Base-by-base conservation (phyloP, 192 early-diverging fungal genomes). In the Spizellomyces punctatus region DNA sequence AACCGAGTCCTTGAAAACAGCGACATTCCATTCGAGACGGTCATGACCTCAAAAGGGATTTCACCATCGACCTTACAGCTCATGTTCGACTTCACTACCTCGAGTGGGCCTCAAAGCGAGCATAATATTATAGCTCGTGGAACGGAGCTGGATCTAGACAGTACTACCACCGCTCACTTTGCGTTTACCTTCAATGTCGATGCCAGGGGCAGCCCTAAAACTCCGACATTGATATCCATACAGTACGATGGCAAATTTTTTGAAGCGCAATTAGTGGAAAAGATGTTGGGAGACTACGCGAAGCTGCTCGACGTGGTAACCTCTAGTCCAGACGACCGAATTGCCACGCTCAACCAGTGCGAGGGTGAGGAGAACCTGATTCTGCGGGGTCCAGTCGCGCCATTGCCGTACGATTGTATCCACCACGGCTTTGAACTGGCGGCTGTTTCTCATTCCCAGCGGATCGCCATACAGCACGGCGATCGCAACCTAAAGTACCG, bases 401-500 rank as follows among this genome's bases (percentile, higher is more conserved):
- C n/a, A 10, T 52, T 45, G 27, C 55, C 67, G 6, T 69, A 16
- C 46, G 65, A 66, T 42, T 58, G 16, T 43, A 12, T 69, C 41
- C 67, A 69, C 17, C 19, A 58, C 8, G 14, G 14, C n/a, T 69
- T 69, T 52, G n/a, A n/a, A n/a, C 49, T 52, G 49, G 49, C 49
- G 49, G n/a, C 49, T 52, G 49, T 52, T 9, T 9, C 49, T 9
- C 49, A n/a, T n/a, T 9, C 49, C 42, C 71, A 82, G 27, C 22
- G 14, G 44, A 43, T 80, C 49, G 80, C 80, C 48, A 57, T 80
- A 8, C 36, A 36, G 36, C 10, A 50, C 8, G 73, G 63, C 8
- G 57, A 74, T 17, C 14, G 47, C 2, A 46, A 16, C 7, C 75
- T 82, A 46, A 82, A 77, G 1, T 82, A 82, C 64, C 54, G 46